phyloP scores from a whole-genome alignment of 495 filamentous ascomycete species.

The Trichoderma erinaceum region DNA sequence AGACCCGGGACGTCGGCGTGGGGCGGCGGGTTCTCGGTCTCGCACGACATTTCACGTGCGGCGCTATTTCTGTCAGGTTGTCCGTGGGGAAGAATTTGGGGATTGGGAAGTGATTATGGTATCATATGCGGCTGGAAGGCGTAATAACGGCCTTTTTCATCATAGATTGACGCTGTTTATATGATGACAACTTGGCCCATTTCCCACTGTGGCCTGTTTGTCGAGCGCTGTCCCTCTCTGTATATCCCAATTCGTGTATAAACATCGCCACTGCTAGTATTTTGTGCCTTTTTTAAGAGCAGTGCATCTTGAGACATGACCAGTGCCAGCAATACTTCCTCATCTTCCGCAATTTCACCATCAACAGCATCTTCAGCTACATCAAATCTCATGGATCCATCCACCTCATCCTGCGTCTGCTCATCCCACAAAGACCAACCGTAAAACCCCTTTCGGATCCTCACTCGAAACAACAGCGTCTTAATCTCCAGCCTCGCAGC shows the following conservation, averaged over 20 bases:
- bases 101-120: too few relatives aligned
- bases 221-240: not conserved
- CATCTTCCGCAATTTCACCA: not conserved
- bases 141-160: too few relatives aligned
- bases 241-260: not conserved
- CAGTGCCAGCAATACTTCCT: not conserved
- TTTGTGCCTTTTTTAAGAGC: not conserved
- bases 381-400: not conserved
- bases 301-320: not conserved
- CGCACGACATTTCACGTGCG: slow-evolving; percentile 11
- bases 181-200: not conserved
- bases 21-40: not conserved
- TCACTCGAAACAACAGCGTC: not conserved
- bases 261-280: not conserved
- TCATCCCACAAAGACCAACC: slow-evolving; percentile 1
- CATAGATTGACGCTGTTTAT: too few relatives aligned
- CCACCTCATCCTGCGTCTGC: not conserved
- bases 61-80: not conserved
- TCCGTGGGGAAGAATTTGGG: too few relatives aligned
- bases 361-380: not conserved
- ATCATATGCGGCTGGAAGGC: too few relatives aligned
- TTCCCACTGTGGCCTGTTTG: not conserved
- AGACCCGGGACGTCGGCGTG: not conserved
- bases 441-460: not conserved
- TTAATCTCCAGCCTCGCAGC: not conserved